Conservation (phyloP, 2,329 filamentous ascomycete genomes). For the Penicillium sp. region DNA sequence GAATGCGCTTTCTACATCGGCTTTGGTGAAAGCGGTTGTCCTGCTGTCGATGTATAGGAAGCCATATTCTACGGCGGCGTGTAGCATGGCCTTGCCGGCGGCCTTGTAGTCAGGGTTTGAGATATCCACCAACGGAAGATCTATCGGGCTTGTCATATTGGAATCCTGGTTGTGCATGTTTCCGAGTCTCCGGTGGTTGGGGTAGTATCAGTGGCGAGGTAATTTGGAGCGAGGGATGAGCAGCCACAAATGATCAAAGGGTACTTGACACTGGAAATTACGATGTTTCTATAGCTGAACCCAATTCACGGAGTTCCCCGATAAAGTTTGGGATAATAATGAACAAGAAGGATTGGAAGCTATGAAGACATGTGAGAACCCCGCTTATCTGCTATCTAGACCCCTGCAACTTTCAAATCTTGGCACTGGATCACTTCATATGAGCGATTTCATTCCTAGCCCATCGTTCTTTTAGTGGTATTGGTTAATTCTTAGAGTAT, state of each 20-base stretch:
- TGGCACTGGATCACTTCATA: not conserved
- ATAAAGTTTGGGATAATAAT: too few relatives aligned
- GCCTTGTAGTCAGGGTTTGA: not conserved
- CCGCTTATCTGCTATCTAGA: not conserved
- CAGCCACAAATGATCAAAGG: not conserved
- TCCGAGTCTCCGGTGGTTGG: not conserved
- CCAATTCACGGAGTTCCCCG: not conserved
- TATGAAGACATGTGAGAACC: not conserved
- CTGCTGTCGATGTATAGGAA: slow-evolving; percentile 10
- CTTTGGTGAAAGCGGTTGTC: not conserved
- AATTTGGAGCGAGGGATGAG: not conserved
- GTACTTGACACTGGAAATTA: too few relatives aligned
- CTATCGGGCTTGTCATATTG: not conserved
- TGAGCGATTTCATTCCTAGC: too few relatives aligned
- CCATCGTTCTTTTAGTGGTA: too few relatives aligned
- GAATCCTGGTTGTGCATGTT: not conserved
- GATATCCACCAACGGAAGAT: slow-evolving; percentile 7
- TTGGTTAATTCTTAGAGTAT: too few relatives aligned
- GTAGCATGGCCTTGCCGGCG: slow-evolving; percentile 1
- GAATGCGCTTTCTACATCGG: slow-evolving; percentile 1
- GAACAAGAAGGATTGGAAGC: not conserved
- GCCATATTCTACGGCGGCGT: slow-evolving; percentile 3
- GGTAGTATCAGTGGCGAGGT: not conserved
- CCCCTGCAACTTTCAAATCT: not conserved
- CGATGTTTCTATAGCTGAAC: not conserved